These are phyloP conservation scores for Pulveroboletus sp. DNA, from an alignment of 768 basidiomycete species.

Conservation along the genomic window DNA sequence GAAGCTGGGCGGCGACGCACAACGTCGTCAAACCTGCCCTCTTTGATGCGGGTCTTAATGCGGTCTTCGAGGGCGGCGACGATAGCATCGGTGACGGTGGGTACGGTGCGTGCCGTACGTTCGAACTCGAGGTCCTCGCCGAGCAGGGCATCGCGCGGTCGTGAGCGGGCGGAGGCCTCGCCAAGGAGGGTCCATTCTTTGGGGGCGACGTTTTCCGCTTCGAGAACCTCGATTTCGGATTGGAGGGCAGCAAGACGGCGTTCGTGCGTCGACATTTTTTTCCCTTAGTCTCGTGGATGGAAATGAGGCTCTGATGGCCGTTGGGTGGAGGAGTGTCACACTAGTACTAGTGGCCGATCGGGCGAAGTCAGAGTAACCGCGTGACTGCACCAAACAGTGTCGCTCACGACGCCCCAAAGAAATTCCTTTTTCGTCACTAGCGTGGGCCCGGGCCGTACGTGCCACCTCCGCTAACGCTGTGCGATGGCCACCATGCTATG, in stretches of 20 bases:
- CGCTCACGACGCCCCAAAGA: no score
- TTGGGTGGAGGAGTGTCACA: no score
- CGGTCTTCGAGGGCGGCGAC: constrained; percentile 81
- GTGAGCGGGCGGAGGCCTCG: constrained; percentile 74
- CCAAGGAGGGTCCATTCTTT: constrained; percentile 95
- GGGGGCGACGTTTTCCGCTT: constrained; percentile 79
- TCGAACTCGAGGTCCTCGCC: constrained; percentile 97
- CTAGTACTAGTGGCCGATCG: no score
- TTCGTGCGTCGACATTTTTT: constrained; percentile 46
- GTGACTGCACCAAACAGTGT: no score
- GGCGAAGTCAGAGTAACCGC: no score
- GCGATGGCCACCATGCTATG: no score
- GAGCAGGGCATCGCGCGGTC: constrained; percentile 88
- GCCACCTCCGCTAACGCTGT: no score
- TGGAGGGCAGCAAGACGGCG: constrained; percentile 68
- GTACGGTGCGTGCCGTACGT: constrained; percentile 79
- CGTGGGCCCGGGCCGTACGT: no score
- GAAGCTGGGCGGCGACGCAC: constrained; percentile 60
- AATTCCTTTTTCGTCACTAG: no score
- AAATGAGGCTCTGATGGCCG: no score
- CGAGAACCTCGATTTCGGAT: constrained; percentile 77
- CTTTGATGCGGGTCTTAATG: constrained; percentile 86
- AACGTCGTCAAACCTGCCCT: constrained; percentile 87
- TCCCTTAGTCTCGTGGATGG: no score
- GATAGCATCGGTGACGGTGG: constrained; percentile 84